Conservation (phyloP, 768 basidiomycete genomes). For the Lanmaoa rubissima region DNA sequence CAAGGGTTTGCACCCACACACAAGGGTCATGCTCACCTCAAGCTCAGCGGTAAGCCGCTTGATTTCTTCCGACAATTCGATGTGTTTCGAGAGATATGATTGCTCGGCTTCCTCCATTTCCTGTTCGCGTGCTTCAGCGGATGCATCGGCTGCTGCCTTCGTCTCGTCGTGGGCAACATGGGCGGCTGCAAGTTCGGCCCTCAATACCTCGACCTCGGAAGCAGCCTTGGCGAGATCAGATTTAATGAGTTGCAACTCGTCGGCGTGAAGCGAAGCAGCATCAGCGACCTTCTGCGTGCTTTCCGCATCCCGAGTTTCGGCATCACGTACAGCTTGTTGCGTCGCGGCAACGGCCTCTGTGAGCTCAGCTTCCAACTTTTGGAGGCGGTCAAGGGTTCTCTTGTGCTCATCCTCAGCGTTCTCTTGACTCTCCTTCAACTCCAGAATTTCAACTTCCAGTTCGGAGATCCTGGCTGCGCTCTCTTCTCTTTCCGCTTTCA, state of each 20-base stretch:
- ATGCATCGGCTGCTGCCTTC: slow-evolving; percentile 42
- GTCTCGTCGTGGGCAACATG: slow-evolving; percentile 48
- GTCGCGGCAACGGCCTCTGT: slow-evolving; percentile 45
- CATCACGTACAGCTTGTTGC: slow-evolving; percentile 47
- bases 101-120: slow-evolving; percentile 54
- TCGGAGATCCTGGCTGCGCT: slow-evolving; percentile 71
- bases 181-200: slow-evolving; percentile 45
- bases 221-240: slow-evolving; percentile 45
- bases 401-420: slow-evolving; percentile 56
- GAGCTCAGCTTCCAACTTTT: slow-evolving; percentile 54
- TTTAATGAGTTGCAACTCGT: slow-evolving; percentile 43
- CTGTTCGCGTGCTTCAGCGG: slow-evolving; percentile 45
- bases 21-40: slow-evolving; percentile 45
- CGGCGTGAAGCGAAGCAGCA: slow-evolving; percentile 42
- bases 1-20: not conserved
- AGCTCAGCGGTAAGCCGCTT: slow-evolving; percentile 58
- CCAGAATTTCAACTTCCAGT: slow-evolving; percentile 77
- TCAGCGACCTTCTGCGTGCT: slow-evolving; percentile 39
- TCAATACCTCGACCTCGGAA: slow-evolving; percentile 46
- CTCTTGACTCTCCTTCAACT: slow-evolving; percentile 71
- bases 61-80: slow-evolving; percentile 54
- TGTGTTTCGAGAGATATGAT: slow-evolving; percentile 46
- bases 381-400: slow-evolving; percentile 44
- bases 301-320: slow-evolving; percentile 48
- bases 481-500: slow-evolving; percentile 70